These are phyloP conservation scores for Phytophthora tentaculata DNA, from an alignment of 352 stramenopile species.

Conservation along the genomic window DNA sequence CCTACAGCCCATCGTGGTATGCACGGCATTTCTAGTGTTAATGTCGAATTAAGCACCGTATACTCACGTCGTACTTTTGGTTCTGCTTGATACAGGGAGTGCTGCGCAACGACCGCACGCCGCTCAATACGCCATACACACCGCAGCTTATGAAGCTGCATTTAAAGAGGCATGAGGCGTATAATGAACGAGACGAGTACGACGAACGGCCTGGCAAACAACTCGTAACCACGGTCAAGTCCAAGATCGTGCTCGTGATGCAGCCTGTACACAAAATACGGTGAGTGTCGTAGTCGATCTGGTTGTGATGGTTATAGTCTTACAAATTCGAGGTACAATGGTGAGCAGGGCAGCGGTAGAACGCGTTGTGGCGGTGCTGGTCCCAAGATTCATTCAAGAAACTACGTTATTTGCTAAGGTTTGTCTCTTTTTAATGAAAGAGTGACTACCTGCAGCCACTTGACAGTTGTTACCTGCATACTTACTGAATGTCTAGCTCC, in stretches of 20 bases:
- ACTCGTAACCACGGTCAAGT: constrained; percentile 50
- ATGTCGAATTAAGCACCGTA: neutral
- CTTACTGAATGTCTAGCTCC: constrained; percentile 39
- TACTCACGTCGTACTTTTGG: constrained; percentile 6
- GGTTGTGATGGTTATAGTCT: constrained; percentile 4
- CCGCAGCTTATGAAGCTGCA: constrained; percentile 86
- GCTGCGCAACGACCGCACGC: constrained; percentile 74
- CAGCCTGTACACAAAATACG: constrained; percentile 59
- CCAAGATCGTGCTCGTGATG: constrained; percentile 45
- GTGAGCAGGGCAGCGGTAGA: constrained; percentile 38
- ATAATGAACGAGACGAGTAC: constrained; percentile 45
- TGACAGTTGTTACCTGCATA: constrained; percentile 5
- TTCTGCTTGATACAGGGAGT: constrained; percentile 43
- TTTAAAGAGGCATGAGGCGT: constrained; percentile 66
- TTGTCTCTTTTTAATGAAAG: neutral
- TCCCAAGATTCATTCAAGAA: constrained; percentile 50
- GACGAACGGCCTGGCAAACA: constrained; percentile 35
- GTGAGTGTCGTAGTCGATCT: constrained; percentile 30
- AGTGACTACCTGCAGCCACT: neutral
- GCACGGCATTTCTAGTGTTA: constrained; percentile 2
- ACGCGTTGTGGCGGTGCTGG: constrained; percentile 38
- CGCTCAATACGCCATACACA: constrained; percentile 86
- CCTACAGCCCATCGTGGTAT: constrained; percentile 53
- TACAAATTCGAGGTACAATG: constrained; percentile 18
- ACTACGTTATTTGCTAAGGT: constrained; percentile 51